A percentile compares a stretch with the other conserved stretches of the same genome.
These are phyloP conservation scores for Chlamydomonas sp. DNA, from an alignment of 139 green algal genomes.

Conservation along the genomic window DNA sequence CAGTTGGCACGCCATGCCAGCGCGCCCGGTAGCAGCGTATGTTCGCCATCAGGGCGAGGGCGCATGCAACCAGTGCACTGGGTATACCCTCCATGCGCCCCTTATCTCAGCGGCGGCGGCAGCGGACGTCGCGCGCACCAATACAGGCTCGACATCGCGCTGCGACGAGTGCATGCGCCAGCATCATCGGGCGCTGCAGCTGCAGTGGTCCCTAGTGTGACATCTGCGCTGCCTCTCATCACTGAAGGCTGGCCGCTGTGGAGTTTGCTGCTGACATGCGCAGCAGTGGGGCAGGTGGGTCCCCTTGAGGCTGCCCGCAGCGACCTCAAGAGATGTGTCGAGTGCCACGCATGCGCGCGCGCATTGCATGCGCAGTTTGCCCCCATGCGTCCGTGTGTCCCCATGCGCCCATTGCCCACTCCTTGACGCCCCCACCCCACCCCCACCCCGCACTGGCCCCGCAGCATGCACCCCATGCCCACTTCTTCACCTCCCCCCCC, in stretches of 20 bases:
- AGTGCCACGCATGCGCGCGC: too few relatives aligned
- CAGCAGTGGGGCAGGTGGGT: conserved; percentile 9
- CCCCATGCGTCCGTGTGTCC: background rate
- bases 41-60: too few relatives aligned
- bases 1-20: too few relatives aligned
- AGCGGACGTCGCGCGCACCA: too few relatives aligned
- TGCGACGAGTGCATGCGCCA: too few relatives aligned
- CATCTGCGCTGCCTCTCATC: background rate
- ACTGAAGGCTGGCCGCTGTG: conserved; percentile 10
- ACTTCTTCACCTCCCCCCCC: background rate
- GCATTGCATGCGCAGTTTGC: too few relatives aligned
- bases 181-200: too few relatives aligned
- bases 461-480: background rate
- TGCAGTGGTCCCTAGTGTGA: conserved; percentile 1
- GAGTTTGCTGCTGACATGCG: conserved; percentile 3
- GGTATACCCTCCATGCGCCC: too few relatives aligned
- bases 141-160: too few relatives aligned
- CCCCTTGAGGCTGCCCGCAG: background rate
- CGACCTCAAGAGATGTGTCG: background rate
- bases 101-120: too few relatives aligned
- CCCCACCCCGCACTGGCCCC: background rate
- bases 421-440: background rate
- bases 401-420: background rate
- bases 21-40: too few relatives aligned
- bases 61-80: too few relatives aligned